A percentile compares a stretch with the other conserved stretches of the same genome.
Conservation (phyloP, 371 early-diverging fungal genomes). For the Batkoa obscura region DNA sequence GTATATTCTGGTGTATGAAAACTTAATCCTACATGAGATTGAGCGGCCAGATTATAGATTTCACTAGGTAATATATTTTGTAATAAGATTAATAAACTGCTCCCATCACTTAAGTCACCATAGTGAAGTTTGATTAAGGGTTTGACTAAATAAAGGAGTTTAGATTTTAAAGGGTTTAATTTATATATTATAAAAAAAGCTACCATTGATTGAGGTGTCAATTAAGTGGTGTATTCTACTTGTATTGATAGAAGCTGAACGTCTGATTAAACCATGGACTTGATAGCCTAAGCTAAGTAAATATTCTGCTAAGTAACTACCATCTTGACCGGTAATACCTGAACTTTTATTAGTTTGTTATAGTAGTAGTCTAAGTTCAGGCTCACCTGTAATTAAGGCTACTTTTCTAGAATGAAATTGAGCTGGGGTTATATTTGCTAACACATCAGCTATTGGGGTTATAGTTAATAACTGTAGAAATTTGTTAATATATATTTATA, state of each 20-base stretch:
- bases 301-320: constrained; percentile 58
- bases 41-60: constrained; percentile 59
- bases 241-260: constrained; percentile 71
- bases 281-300: constrained; percentile 56
- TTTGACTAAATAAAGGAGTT: constrained; percentile 13
- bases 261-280: constrained; percentile 68
- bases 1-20: constrained; percentile 83
- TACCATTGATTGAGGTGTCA: constrained; percentile 45
- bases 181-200: constrained; percentile 7
- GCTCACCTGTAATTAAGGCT: background rate
- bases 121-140: constrained; percentile 64
- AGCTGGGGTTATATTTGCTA: no score
- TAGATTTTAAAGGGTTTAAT: background rate
- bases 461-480: no score
- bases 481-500: no score
- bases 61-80: constrained; percentile 58
- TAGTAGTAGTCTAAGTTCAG: background rate
- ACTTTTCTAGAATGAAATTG: background rate
- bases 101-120: constrained; percentile 72
- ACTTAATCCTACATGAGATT: constrained; percentile 63
- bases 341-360: background rate
- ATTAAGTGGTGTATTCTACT: constrained; percentile 66
- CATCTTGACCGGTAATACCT: constrained; percentile 79
- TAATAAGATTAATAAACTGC: constrained; percentile 57
- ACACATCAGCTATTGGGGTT: no score